Evolutionary conservation across 495 filamentous ascomycete species (phyloP).

Genomic region (Symbiotaphrina buchneri): DNA sequence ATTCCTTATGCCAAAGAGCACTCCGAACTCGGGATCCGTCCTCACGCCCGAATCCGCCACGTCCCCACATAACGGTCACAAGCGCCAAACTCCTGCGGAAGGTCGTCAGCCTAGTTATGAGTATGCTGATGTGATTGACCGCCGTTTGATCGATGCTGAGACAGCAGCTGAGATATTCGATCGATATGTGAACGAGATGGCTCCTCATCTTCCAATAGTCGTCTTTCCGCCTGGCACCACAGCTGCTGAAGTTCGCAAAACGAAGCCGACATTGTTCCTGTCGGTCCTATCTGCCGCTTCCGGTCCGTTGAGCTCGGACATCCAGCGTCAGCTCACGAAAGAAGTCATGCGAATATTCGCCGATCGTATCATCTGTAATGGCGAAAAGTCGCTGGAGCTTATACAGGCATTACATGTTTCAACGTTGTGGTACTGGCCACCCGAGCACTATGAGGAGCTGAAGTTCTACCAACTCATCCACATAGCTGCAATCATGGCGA

Average conservation of each 20-base stretch:
- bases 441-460: constrained; percentile 63
- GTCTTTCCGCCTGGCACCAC: constrained; percentile 46
- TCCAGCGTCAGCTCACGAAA: constrained; percentile 36
- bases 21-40: background rate
- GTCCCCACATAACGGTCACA: constrained; percentile 4
- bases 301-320: constrained; percentile 30
- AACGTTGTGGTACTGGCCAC: constrained; percentile 64
- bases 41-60: constrained; percentile 1
- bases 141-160: constrained; percentile 37
- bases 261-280: constrained; percentile 62
- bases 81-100: too few relatives aligned
- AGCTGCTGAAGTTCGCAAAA: constrained; percentile 39
- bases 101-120: constrained; percentile 7
- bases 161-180: constrained; percentile 40
- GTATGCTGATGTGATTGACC: constrained; percentile 46
- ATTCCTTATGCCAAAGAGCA: constrained; percentile 5
- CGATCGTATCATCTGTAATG: constrained; percentile 48
- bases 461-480: constrained; percentile 83
- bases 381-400: constrained; percentile 69
- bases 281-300: constrained; percentile 51
- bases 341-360: constrained; percentile 55
- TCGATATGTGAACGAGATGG: constrained; percentile 46
- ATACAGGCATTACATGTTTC: constrained; percentile 58
- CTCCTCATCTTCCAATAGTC: constrained; percentile 52
- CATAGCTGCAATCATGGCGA: constrained; percentile 60